Evolutionary conservation across 176 grass and related monocot genomes (phyloP), one percentile per base, ranked within the genome.

Genomic region (Zea luxurians): DNA sequence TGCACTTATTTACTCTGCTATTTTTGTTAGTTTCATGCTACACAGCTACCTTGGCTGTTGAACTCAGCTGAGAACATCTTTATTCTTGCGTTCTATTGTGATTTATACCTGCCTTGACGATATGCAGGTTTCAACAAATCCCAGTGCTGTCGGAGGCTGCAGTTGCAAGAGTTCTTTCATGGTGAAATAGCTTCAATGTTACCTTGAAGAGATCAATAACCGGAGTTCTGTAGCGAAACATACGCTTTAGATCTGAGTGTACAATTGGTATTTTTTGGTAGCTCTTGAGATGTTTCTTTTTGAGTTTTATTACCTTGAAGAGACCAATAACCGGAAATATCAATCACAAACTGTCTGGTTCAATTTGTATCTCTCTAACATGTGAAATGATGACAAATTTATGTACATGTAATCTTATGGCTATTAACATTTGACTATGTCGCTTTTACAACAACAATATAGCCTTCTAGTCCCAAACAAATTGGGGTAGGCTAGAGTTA

Each of bases 91-190:
- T 66, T 61, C 66, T 37, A 1, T 66, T 60, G 38, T 69, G 38
- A 53, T 15, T 73, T 42, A 68, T 65, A 20, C 67, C n/a, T 72
- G 50, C 52, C 3, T 72, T 55, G 48, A n/a, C 34, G 12, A 60
- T 79, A 49, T 49, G 36, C 80, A 87, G 86, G 86, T 87, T 15
- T 87, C 86, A 53, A 78, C 80, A 59, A 87, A 87, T 73, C 86
- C 86, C 8, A 87, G 86, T 79, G 86, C 86, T 6, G 80, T 87
- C 79, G 86, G 80, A 54, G 86, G 86, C 68, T 87, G 86, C 86
- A 83, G 86, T 62, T 87, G 86, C 74, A 87, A 87, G 75, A 87
- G 86, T 83, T 87, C 86, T 78, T 87, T 87, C 61, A 87, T 87
- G 86, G 80, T 83, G 70, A 78, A 83, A 38, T 87, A 87, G 46